Evolutionary conservation across 805 yeast genomes (phyloP).

Genomic region (Soucietia sequanensis): DNA sequence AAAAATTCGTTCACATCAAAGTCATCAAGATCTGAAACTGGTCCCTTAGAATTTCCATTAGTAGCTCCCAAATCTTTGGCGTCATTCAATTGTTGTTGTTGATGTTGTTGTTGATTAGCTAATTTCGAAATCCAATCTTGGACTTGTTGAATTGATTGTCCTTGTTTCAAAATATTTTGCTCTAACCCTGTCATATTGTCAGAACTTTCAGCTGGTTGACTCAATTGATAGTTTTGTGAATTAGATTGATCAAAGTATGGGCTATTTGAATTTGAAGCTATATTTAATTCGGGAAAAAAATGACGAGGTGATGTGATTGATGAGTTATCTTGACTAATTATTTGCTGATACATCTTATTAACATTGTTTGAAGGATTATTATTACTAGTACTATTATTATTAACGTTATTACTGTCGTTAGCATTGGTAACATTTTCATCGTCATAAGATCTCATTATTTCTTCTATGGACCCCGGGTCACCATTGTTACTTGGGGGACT

Average conservation of each 20-base stretch:
- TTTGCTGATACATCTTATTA: constrained; percentile 31
- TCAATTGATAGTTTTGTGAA: constrained; percentile 1
- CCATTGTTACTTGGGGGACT: constrained; percentile 1
- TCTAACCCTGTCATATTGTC: constrained; percentile 41
- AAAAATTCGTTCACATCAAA: constrained; percentile 35
- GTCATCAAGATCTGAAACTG: constrained; percentile 17
- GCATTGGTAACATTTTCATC: constrained; percentile 15
- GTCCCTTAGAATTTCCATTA: constrained; percentile 9
- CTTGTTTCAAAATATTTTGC: constrained; percentile 47
- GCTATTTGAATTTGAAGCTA: constrained; percentile 6
- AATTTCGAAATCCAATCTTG: constrained; percentile 54
- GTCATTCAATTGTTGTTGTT: constrained; percentile 12
- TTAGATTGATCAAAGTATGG: constrained; percentile 1
- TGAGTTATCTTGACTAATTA: constrained; percentile 22
- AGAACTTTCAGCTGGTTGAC: constrained; percentile 6
- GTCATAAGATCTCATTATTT: constrained; percentile 25
- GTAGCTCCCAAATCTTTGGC: constrained; percentile 7
- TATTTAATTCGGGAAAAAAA: constrained; percentile 31
- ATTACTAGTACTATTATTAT: neutral
- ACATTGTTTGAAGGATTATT: constrained; percentile 13
- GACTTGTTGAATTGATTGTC: constrained; percentile 52
- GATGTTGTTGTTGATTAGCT: constrained; percentile 20
- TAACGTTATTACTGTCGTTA: constrained; percentile 2
- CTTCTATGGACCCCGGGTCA: constrained; percentile 21
- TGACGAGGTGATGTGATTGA: constrained; percentile 29